Percentiles rank a stretch among this genome's conserved stretches.
Conservation (phyloP, 2,329 filamentous ascomycete genomes). For the Microascus cirrosus region DNA sequence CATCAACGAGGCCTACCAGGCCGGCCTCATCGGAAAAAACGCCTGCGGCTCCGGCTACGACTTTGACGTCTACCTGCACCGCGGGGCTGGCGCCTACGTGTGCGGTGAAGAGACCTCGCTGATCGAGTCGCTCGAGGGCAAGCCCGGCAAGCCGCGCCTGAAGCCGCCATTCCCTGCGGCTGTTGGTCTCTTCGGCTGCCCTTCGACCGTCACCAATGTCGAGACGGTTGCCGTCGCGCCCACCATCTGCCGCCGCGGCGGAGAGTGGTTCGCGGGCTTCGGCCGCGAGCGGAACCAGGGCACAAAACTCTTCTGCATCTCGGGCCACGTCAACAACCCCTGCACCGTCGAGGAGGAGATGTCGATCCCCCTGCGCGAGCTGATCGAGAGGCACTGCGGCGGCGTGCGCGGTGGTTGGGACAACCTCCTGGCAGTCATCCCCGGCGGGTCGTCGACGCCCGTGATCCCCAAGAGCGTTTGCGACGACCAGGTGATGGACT, state of each 20-base stretch:
- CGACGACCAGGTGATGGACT: slow-evolving; percentile 97
- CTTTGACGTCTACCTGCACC: slow-evolving; percentile 94
- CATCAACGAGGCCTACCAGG: slow-evolving; percentile 95
- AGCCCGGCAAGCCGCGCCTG: slow-evolving; percentile 94
- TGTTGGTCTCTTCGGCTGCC: slow-evolving; percentile 95
- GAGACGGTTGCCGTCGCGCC: slow-evolving; percentile 93
- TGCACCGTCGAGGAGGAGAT: slow-evolving; percentile 98
- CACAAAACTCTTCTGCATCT: slow-evolving; percentile 98
- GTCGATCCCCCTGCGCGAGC: slow-evolving; percentile 89
- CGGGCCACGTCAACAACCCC: slow-evolving; percentile 97
- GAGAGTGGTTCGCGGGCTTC: slow-evolving; percentile 85
- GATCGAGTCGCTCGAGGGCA: slow-evolving; percentile 96
- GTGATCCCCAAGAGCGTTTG: slow-evolving; percentile 85
- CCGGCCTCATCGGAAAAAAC: slow-evolving; percentile 94
- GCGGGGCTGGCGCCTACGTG: slow-evolving; percentile 93
- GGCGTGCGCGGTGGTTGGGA: slow-evolving; percentile 96
- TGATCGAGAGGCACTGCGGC: slow-evolving; percentile 97
- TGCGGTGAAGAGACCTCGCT: slow-evolving; percentile 97
- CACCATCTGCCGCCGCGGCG: slow-evolving; percentile 88
- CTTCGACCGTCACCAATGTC: slow-evolving; percentile 95
- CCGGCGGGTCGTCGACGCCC: slow-evolving; percentile 91
- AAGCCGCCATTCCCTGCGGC: slow-evolving; percentile 98
- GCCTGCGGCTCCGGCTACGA: slow-evolving; percentile 95
- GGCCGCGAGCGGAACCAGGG: slow-evolving; percentile 93
- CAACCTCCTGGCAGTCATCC: slow-evolving; percentile 90